Evolutionary conservation across 768 basidiomycete genomes (phyloP), one percentile per base, ranked within the genome.

Genomic region (Tricholoma sp.): DNA sequence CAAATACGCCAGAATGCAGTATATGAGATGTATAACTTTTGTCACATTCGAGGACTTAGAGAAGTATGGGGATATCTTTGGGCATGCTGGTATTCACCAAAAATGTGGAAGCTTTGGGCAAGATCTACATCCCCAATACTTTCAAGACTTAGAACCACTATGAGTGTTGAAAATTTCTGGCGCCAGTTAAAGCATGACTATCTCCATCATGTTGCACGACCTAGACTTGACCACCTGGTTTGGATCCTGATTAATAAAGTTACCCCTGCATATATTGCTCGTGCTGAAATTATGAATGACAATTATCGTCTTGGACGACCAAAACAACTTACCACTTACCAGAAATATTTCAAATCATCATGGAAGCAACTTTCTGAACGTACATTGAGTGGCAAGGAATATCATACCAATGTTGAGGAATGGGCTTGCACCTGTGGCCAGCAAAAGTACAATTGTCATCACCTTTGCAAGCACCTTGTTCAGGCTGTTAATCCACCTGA

Each of bases 391-490:
- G 54, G 56, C n/a, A 54, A 35, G 39, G 24, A 46, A n/a, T 71
- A 71, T 53, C 22, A 50, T 1, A 66, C 62, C 2, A 46, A 66
- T 22, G 50, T 71, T 10, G 11, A 22, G 0, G 3, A 16, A 1
- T 72, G 69, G 68, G 66, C 64, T 1, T 72, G 72, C 57, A 65
- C 63, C 27, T 73, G 72, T 52, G 67, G 67, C 1, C 56, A 50
- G 6, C 66, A 68, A 50, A 69, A 67, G 55, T 73, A 65, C 50
- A 50, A 71, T 37, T 7, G 54, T 1, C 61, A 64, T 37, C 69
- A 68, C 29, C 55, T 72, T 0, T 73, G 72, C 66, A 72, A 73
- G 50, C 70, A 73, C 52, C 65, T 72, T 16, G 69, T 72, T 2
- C 67, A 74, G 18, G 64, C 66, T 0, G 62, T 68, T 54, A 46